Conservation (phyloP, 129 eudicot species). For the Flaveria linearis region DNA sequence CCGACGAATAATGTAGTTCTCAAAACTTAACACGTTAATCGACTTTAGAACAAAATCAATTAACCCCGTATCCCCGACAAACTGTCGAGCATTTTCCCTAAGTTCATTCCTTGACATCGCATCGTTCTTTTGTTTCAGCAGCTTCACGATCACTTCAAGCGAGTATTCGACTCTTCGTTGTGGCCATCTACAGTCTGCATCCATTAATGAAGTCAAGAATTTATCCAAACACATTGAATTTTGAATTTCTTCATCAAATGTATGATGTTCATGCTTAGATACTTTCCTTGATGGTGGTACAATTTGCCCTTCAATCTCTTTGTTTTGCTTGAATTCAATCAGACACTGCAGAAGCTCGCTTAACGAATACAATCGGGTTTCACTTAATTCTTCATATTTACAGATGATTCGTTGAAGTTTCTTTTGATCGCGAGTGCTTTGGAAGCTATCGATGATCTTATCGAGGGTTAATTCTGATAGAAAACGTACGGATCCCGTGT, state of each 20-base stretch:
- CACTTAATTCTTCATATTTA: constrained; percentile 48
- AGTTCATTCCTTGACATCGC: constrained; percentile 64
- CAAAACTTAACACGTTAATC: constrained; percentile 52
- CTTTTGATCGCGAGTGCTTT: constrained; percentile 27
- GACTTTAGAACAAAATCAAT: constrained; percentile 77
- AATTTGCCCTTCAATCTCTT: constrained; percentile 13
- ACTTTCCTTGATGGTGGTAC: constrained; percentile 29
- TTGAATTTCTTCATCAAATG: constrained; percentile 24
- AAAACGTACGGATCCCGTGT: constrained; percentile 46
- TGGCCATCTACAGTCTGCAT: constrained; percentile 71
- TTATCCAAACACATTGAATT: constrained; percentile 38
- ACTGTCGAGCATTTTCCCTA: constrained; percentile 50
- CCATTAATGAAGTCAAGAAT: constrained; percentile 40
- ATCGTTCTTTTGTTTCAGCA: constrained; percentile 51
- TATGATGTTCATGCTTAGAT: constrained; percentile 20
- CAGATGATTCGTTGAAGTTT: constrained; percentile 47
- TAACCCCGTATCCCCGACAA: constrained; percentile 74
- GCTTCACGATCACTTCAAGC: constrained; percentile 46
- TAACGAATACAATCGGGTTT: constrained; percentile 37
- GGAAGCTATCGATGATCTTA: constrained; percentile 44
- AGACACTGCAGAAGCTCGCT: constrained; percentile 64
- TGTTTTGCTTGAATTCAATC: constrained; percentile 41
- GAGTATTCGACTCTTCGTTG: constrained; percentile 50
- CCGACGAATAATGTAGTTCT: constrained; percentile 48
- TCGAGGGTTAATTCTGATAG: constrained; percentile 56